A percentile compares a stretch with the other conserved stretches of the same genome.
Conservation (phyloP, 177 flowering plant genomes). For the Vitis hybrid region DNA sequence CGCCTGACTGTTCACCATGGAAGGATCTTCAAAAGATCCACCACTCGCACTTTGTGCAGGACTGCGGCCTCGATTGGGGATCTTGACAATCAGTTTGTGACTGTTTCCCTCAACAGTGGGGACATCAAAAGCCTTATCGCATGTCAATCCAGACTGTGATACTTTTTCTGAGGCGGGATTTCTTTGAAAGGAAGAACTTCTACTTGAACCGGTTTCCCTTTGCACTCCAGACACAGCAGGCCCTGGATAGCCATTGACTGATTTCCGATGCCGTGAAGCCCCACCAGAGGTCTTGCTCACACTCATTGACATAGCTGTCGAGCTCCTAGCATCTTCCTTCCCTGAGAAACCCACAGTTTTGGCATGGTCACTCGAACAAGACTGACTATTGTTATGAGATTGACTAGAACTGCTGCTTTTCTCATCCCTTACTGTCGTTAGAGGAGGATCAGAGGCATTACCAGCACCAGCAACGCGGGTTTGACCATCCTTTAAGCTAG, state of each 20-base stretch:
- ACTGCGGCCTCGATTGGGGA: slow-evolving; percentile 70
- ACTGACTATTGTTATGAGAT: slow-evolving; percentile 80
- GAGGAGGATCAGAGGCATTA: slow-evolving; percentile 49
- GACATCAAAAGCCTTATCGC: slow-evolving; percentile 50
- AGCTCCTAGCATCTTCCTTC: slow-evolving; percentile 77
- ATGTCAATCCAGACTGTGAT: slow-evolving; percentile 39
- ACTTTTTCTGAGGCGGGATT: slow-evolving; percentile 45
- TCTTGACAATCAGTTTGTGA: slow-evolving; percentile 74
- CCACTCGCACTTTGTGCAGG: slow-evolving; percentile 64
- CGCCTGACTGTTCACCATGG: slow-evolving; percentile 46
- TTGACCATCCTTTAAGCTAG: slow-evolving; percentile 43
- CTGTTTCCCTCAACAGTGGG: slow-evolving; percentile 49
- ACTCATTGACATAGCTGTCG: slow-evolving; percentile 57
- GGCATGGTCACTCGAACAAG: slow-evolving; percentile 73
- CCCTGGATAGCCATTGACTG: slow-evolving; percentile 51
- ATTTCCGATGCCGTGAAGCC: slow-evolving; percentile 59
- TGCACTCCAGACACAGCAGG: slow-evolving; percentile 41
- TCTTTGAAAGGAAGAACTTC: slow-evolving; percentile 37
- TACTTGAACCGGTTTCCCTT: slow-evolving; percentile 47
- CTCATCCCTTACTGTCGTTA: slow-evolving; percentile 60
- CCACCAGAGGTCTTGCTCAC: slow-evolving; percentile 42
- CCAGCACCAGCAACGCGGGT: slow-evolving; percentile 24
- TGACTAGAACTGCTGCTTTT: slow-evolving; percentile 89
- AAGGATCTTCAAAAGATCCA: slow-evolving; percentile 54
- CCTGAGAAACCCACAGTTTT: slow-evolving; percentile 44